phyloP scores from a whole-genome alignment of 768 basidiomycete genomes.

The Hortiboletus campestris region DNA sequence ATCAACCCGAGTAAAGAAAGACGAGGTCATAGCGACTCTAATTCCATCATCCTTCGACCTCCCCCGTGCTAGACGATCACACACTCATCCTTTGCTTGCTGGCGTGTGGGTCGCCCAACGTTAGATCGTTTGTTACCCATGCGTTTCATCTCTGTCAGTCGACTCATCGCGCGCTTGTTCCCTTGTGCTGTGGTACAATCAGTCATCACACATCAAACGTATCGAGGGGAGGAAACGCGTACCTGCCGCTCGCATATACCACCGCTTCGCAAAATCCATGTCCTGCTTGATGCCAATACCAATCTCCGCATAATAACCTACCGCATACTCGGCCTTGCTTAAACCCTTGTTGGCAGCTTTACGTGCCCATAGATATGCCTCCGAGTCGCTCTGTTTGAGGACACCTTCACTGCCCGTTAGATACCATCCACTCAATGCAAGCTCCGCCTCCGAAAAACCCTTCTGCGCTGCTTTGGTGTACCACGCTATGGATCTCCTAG shows the following conservation, averaged over 20 bases:
- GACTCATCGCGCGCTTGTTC: conserved; percentile 96
- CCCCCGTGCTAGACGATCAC: conserved; percentile 61
- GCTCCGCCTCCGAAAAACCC: conserved; percentile 90
- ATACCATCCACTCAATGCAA: conserved; percentile 98
- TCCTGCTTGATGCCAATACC: conserved; percentile 98
- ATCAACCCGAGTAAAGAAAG: neutral
- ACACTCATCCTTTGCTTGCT: conserved; percentile 93
- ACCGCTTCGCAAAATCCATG: conserved; percentile 91
- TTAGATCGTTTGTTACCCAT: conserved; percentile 77
- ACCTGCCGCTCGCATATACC: conserved; percentile 99
- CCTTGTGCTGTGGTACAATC: conserved; percentile 71
- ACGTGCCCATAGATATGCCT: conserved; percentile 98
- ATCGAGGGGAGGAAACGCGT: conserved; percentile 27
- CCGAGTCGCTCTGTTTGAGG: conserved; percentile 94
- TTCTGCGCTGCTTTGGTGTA: conserved; percentile 98
- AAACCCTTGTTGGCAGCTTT: conserved; percentile 95
- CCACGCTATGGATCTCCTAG: conserved; percentile 94
- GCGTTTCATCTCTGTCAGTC: conserved; percentile 93
- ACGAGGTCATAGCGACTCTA: conserved; percentile 6
- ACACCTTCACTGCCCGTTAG: conserved; percentile 94
- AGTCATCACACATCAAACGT: neutral
- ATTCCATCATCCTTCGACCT: conserved; percentile 5
- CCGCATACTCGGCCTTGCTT: conserved; percentile 97
- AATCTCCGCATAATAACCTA: conserved; percentile 97
- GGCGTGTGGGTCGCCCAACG: conserved; percentile 82